These are phyloP conservation scores for Afroboletus lepidellus DNA, from an alignment of 1,284 basidiomycete species.

Conservation along the genomic window DNA sequence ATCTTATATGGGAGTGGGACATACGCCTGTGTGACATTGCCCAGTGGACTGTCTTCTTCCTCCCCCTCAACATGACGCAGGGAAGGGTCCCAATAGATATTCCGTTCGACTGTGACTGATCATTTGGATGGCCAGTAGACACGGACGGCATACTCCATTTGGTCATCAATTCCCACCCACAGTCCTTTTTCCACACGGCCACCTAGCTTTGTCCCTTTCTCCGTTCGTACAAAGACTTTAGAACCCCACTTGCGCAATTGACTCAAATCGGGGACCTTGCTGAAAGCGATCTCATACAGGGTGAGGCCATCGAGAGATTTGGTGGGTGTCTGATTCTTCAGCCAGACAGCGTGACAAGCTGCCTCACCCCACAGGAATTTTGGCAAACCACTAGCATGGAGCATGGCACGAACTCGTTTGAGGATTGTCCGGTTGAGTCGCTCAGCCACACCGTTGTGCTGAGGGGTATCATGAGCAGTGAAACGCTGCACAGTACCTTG, in stretches of 20 bases:
- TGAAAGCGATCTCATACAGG: neutral
- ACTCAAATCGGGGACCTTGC: neutral
- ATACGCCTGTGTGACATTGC: neutral
- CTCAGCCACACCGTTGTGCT: neutral
- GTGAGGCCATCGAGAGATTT: neutral
- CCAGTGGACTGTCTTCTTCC: neutral
- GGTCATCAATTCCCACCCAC: neutral
- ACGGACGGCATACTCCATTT: neutral
- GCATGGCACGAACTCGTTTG: neutral
- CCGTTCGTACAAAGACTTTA: neutral
- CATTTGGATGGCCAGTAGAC: neutral
- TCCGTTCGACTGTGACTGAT: neutral
- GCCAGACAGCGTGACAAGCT: neutral
- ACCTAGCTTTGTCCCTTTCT: neutral
- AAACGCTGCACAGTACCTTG: neutral
- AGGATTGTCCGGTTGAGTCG: neutral
- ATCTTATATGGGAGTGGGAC: neutral
- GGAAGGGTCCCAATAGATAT: neutral
- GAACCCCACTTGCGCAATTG: neutral
- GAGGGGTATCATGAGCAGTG: neutral
- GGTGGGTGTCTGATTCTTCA: neutral
- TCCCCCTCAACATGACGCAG: neutral
- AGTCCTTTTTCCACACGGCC: neutral
- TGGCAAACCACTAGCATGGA: slow-evolving; percentile 1
- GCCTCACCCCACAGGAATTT: neutral